phyloP scores from a whole-genome alignment of 805 yeast species.

The Hanseniaspora lindneri region DNA sequence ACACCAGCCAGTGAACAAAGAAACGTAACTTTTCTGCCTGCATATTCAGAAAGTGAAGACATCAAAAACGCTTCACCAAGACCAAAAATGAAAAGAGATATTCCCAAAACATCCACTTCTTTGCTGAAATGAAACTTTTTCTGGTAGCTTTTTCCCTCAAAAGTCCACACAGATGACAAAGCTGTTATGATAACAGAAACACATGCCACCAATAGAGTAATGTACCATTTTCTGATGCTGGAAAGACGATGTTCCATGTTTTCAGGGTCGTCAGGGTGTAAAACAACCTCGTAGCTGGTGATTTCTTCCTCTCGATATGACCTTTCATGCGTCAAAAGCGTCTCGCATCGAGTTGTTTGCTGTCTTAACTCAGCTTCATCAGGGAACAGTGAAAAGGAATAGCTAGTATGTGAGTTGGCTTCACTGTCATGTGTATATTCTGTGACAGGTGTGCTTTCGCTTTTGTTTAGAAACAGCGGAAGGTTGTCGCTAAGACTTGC shows the following conservation, averaged over 20 bases:
- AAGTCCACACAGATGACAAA: slow-evolving; percentile 58
- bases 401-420: background rate
- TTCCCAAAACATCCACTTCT: slow-evolving; percentile 46
- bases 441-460: background rate
- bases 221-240: slow-evolving; percentile 41
- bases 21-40: slow-evolving; percentile 50
- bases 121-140: slow-evolving; percentile 39
- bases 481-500: too few species aligned
- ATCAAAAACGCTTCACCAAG: slow-evolving; percentile 58
- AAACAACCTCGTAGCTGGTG: background rate
- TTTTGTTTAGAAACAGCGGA: too few species aligned
- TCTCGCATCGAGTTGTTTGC: background rate
- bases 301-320: background rate
- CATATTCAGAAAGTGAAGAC: slow-evolving; percentile 57
- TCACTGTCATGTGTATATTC: background rate
- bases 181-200: slow-evolving; percentile 53
- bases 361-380: background rate
- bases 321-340: background rate
- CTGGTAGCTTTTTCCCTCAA: slow-evolving; percentile 43
- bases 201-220: slow-evolving; percentile 42
- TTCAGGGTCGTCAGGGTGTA: slow-evolving; percentile 23
- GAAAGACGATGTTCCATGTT: slow-evolving; percentile 32
- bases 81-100: slow-evolving; percentile 57
- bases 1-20: slow-evolving; percentile 50
- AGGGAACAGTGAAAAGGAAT: background rate